Evolutionary conservation across 345 rosid genomes (phyloP), one percentile per base, ranked within the genome.

Genomic region (Iberis pinnata): DNA sequence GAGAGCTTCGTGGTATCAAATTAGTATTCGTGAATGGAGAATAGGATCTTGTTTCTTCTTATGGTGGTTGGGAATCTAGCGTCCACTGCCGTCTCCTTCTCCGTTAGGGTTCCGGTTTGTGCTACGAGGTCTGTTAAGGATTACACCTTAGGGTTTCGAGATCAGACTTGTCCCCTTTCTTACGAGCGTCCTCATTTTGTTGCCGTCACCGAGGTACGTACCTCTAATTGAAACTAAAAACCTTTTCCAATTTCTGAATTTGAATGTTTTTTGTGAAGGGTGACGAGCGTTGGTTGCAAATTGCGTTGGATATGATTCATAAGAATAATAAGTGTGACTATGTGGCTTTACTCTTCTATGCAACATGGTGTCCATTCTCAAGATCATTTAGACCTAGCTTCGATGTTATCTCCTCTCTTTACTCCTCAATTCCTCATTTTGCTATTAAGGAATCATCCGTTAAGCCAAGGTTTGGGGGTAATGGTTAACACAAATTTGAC

Each of bases 311-410:
- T 61, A 65, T 82, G 70, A 78, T 85, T 58, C 56, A 81, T 69
- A 62, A n/a, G n/a, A n/a, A 63, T 70, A 74, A 71, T 14, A 61
- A 70, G n/a, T 60, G 71, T 46, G 70, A 70, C 18, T 80, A 78
- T 22, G 89, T 80, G 54, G 93, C 97, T 19, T 73, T 86, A 70
- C 87, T 89, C 57, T 86, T 89, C 66, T 86, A 89, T 60, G 93
- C 97, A 42, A 78, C 93, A 2, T 83, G 95, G 89, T 89, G 97
- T 70, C 95, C 88, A 32, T 89, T 86, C 65, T 85, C 97, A 0
- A 55, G 73, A 72, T 68, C 51, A 33, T 54, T 89, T 39, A 70
- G 85, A 51, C 95, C 87, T 6, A 74, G 68, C 56, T 83, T 89
- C 65, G 73, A 80, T 37, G 16, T 74, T 27, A 58, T 89, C 25